Base-by-base conservation (phyloP, 2,329 filamentous ascomycete genomes). In the Macrophomina pseudophaseolina region DNA sequence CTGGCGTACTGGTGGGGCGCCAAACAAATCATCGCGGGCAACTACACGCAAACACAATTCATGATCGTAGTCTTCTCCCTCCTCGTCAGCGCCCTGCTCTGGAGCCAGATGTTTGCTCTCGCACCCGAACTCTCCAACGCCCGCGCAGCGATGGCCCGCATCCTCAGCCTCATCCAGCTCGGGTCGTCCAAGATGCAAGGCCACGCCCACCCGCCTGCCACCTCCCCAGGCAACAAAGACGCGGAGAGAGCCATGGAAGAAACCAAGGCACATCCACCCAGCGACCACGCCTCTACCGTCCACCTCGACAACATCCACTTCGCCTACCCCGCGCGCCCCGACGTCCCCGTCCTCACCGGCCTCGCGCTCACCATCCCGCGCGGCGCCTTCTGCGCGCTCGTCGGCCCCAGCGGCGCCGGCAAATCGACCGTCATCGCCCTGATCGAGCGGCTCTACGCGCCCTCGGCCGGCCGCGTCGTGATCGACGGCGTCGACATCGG, bases 1-100 rank as follows among this genome's bases (percentile, higher is more conserved):
- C 85, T 94, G 64, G 89, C 90, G 0, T 93, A 92, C 77, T 94
- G 90, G 90, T 94, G 91, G 90, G 91, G 91, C 5, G 85, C 90
- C 0, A 89, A 87, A 70, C 87, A 88, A 69, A 91, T 93, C 67
- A 85, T 88, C 63, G 82, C 84, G 49, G 90, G 90, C 5, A 80
- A 87, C 66, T 90, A 90, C 70, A 86, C 86, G 48, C 86, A 88
- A 35, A 85, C 90, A n/a, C 79, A 87, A 56, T 93, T 93, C 79
- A 88, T 93, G 75, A 90, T 91, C 71, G 89, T 93, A 6, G 82
- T 92, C 4, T 84, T 91, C 6, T 85, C 90, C 5, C 85, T 94
- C 71, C 84, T 94, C 1, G 87, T 93, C 48, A 90, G 88, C 66
- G 90, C 91, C 0, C 88, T 91, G 74, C 82, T 90, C 3, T 91